phyloP scores from a whole-genome alignment of 192 early-diverging fungal genomes.

The Coemansia sp. region DNA sequence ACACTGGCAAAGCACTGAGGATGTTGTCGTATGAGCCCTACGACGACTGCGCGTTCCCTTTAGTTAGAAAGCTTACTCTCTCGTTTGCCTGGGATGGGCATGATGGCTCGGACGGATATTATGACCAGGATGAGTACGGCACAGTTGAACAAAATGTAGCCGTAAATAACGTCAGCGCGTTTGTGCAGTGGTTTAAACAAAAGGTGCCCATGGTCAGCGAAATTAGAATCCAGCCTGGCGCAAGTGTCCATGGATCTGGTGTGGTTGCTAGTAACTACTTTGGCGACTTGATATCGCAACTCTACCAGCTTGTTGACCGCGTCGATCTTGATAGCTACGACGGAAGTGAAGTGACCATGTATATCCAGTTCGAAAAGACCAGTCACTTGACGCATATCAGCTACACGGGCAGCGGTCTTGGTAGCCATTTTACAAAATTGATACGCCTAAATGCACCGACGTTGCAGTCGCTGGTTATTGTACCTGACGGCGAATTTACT shows the following conservation, averaged over 20 bases:
- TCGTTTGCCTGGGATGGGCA: not conserved
- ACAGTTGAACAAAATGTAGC: no score
- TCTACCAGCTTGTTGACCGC: conserved; percentile 1
- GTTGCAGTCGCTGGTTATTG: not conserved
- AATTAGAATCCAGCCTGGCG: not conserved
- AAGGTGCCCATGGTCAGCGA: not conserved
- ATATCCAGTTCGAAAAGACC: not conserved
- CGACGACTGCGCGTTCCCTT: not conserved
- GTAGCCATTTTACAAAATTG: not conserved
- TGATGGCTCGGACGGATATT: not conserved
- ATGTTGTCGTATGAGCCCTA: not conserved
- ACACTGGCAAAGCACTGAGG: not conserved
- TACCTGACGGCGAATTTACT: not conserved
- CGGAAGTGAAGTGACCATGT: not conserved
- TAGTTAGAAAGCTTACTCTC: not conserved
- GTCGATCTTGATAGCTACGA: not conserved
- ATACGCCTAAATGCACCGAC: not conserved
- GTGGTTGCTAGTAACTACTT: not conserved
- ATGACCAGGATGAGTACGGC: no score
- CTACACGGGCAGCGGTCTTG: not conserved
- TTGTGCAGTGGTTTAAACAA: not conserved
- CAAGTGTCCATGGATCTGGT: not conserved
- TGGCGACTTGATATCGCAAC: not conserved
- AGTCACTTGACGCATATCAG: not conserved
- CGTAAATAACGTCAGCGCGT: not conserved